Evolutionary conservation across 2,329 filamentous ascomycete genomes (phyloP).

Genomic region (Zymoseptoria passerinii): DNA sequence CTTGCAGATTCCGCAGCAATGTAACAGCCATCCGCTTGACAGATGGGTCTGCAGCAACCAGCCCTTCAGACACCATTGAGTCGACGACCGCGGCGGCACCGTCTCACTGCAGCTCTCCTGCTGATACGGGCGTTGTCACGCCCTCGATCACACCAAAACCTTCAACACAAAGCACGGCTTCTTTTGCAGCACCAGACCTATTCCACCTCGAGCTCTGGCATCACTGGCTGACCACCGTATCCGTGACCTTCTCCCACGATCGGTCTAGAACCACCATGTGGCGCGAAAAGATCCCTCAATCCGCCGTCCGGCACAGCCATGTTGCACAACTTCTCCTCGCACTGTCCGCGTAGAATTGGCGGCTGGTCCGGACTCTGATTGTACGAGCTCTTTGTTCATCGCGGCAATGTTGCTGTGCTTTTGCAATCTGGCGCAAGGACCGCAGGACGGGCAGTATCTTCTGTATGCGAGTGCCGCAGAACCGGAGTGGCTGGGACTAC

Average conservation of each 20-base stretch:
- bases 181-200: slow-evolving; percentile 4
- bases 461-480: slow-evolving; percentile 9
- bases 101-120: not conserved
- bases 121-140: not conserved
- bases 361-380: not conserved
- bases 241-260: slow-evolving; percentile 8
- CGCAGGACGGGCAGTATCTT: slow-evolving; percentile 15
- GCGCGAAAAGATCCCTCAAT: slow-evolving; percentile 8
- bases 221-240: slow-evolving; percentile 11
- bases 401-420: slow-evolving; percentile 12
- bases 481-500: slow-evolving; percentile 12
- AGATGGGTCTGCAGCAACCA: not conserved
- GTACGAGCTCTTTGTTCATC: slow-evolving; percentile 7
- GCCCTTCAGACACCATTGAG: not conserved
- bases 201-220: slow-evolving; percentile 17
- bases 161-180: not conserved
- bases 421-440: slow-evolving; percentile 13
- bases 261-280: not conserved
- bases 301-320: slow-evolving; percentile 11
- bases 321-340: slow-evolving; percentile 15
- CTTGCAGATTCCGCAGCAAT: slow-evolving; percentile 8
- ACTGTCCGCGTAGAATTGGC: slow-evolving; percentile 12
- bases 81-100: not conserved
- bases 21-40: not conserved
- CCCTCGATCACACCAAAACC: not conserved